Percentiles rank a stretch among this genome's conserved stretches.
These are phyloP conservation scores for Leccinum fibrillosum DNA, from an alignment of 768 basidiomycete species.

Conservation along the genomic window DNA sequence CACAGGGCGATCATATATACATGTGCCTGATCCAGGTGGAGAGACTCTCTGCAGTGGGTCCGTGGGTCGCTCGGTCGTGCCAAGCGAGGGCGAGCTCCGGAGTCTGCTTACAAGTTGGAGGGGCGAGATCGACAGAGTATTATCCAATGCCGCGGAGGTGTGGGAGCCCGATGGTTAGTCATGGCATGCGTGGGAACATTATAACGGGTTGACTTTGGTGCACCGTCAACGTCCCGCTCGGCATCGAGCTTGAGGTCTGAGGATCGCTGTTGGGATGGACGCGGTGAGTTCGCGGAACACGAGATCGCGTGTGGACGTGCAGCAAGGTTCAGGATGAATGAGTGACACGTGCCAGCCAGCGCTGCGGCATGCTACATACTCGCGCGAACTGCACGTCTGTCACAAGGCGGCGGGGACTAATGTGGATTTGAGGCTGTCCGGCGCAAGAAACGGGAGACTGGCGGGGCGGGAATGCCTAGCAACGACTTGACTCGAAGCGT, in stretches of 20 bases:
- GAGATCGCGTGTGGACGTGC: not conserved
- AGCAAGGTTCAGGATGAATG: not conserved
- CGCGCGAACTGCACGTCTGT: not conserved
- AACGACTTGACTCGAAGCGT: not conserved
- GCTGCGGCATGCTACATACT: not conserved
- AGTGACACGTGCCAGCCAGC: not conserved
- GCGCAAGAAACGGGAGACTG: not conserved
- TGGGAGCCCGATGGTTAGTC: not conserved
- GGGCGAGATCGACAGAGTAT: not conserved
- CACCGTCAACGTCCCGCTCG: not conserved
- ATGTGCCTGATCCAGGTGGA: not conserved
- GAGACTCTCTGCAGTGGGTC: too few species aligned
- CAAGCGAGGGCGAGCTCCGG: not conserved
- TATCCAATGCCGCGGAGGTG: constrained; percentile 11
- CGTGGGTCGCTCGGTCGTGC: not conserved
- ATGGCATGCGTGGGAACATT: not conserved
- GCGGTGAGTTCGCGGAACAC: constrained; percentile 9
- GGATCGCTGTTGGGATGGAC: not conserved
- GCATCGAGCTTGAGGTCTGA: not conserved
- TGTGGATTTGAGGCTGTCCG: not conserved
- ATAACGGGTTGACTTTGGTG: too few species aligned
- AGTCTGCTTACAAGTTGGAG: too few species aligned
- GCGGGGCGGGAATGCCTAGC: not conserved
- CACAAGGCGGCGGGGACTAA: not conserved
- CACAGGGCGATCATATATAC: not conserved